Base-by-base conservation (phyloP, 2,329 filamentous ascomycete species). In the Xylaria digitata region DNA sequence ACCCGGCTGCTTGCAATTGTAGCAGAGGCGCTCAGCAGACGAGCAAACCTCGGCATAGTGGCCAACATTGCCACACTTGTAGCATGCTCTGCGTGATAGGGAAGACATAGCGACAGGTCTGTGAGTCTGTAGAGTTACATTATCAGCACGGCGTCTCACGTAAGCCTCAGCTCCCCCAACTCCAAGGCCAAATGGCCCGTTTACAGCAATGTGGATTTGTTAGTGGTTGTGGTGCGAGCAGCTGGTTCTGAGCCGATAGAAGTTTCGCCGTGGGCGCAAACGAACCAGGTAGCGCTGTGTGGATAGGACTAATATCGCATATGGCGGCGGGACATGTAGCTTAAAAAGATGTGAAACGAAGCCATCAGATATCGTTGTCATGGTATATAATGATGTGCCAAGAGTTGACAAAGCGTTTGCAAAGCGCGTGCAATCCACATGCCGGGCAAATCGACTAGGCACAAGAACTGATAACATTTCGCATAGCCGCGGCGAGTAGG, bases 1-100 rank as follows among this genome's bases (percentile, higher is more conserved):
- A 90, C 89, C 92, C 70, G 92, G 92, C 84, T 95, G 92, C 86
- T 95, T 95, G 89, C 96, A 99, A 87, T 99, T 99, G 86, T 99
- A 99, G 91, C 96, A 99, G 78, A 99, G 92, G 78, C 96, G 93
- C 87, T 99, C 95, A 67, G 94, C 92, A 67, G 95, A 97, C 70
- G 95, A 96, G 91, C 96, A 99, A 75, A 97, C 94, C 87, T 98
- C 94, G 79, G 84, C 85, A 73, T 88, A 90, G 80, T 94, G 91
- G 80, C 91, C 91, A 80, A 94, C 90, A 77, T 94, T 93, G 84
- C 92, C 92, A 83, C 88, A 90, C 81, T 90, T 92, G 86, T 92
- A 92, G 86, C 92, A 94, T 75, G 91, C 91, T 82, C 92, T 90
- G 82, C 92, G 91, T 79, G 91, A 92, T 75, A 94, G 86, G 69